phyloP scores from a whole-genome alignment of 2,329 filamentous ascomycete species.

The Phyllosticta paracitricarpa region DNA sequence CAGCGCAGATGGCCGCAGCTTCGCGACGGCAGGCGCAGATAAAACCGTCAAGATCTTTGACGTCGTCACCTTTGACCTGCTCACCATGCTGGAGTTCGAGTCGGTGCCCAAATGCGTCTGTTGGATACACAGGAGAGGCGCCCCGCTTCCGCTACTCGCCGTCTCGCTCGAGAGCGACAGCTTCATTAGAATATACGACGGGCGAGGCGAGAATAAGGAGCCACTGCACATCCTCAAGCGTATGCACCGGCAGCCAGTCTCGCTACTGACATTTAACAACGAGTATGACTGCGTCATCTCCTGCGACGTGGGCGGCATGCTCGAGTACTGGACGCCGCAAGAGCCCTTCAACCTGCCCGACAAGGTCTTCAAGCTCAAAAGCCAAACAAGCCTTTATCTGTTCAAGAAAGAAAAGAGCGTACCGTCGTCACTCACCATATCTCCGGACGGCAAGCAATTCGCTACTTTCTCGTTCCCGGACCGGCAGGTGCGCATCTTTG shows the following conservation, averaged over 20 bases:
- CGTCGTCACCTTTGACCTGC: constrained; percentile 63
- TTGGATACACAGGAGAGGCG: constrained; percentile 82
- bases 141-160: constrained; percentile 78
- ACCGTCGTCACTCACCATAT: constrained; percentile 73
- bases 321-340: constrained; percentile 89
- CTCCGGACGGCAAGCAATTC: constrained; percentile 76
- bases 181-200: constrained; percentile 76
- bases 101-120: constrained; percentile 70
- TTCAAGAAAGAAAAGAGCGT: constrained; percentile 91
- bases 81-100: constrained; percentile 61
- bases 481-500: constrained; percentile 84
- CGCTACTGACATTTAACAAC: constrained; percentile 82
- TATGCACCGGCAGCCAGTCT: constrained; percentile 73
- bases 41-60: constrained; percentile 70
- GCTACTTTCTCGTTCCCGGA: constrained; percentile 87
- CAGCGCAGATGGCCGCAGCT: constrained; percentile 84
- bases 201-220: constrained; percentile 66
- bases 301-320: constrained; percentile 79
- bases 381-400: constrained; percentile 85
- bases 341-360: constrained; percentile 81
- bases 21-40: constrained; percentile 76
- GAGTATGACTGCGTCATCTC: constrained; percentile 84
- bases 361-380: constrained; percentile 87
- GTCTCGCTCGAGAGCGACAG: constrained; percentile 67
- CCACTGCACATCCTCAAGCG: constrained; percentile 68